These are phyloP conservation scores for Macadamia integrifolia DNA, from an alignment of 164 flowering plant genomes.

Conservation along the genomic window DNA sequence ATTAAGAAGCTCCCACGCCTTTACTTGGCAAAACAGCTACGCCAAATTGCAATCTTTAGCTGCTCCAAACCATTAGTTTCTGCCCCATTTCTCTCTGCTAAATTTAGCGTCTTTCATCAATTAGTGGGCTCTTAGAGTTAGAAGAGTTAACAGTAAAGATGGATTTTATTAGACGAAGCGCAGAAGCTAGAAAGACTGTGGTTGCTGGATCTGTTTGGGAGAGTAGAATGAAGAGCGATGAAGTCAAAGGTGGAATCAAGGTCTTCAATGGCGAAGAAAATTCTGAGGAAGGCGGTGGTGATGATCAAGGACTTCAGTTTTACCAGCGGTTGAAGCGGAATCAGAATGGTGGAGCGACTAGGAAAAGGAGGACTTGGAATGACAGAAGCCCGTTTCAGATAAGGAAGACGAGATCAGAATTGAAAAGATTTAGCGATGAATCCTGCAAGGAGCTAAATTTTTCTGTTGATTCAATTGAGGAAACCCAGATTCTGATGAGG, in stretches of 20 bases:
- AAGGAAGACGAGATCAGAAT: constrained; percentile 13
- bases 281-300: constrained; percentile 2
- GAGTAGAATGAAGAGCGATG: constrained; percentile 64
- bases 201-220: constrained; percentile 83
- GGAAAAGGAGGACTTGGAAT: constrained; percentile 52
- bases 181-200: constrained; percentile 18
- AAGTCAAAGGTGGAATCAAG: constrained; percentile 71
- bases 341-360: constrained; percentile 16
- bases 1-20: too few relatives aligned
- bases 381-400: too few relatives aligned
- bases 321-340: not conserved
- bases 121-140: not conserved
- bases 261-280: constrained; percentile 47
- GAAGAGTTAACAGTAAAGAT: constrained; percentile 6
- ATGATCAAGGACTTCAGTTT: not conserved
- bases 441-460: constrained; percentile 7
- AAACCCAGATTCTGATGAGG: constrained; percentile 20
- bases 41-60: too few relatives aligned
- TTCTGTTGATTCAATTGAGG: constrained; percentile 20
- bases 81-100: too few relatives aligned
- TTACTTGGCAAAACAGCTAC: too few relatives aligned
- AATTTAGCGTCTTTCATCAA: not conserved
- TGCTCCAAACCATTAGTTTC: too few relatives aligned
- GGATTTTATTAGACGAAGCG: constrained; percentile 22
- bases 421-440: not conserved